Evolutionary conservation across 805 yeast genomes (phyloP), one percentile per base, ranked within the genome.

Genomic region (Phaffomyces opuntiae): DNA sequence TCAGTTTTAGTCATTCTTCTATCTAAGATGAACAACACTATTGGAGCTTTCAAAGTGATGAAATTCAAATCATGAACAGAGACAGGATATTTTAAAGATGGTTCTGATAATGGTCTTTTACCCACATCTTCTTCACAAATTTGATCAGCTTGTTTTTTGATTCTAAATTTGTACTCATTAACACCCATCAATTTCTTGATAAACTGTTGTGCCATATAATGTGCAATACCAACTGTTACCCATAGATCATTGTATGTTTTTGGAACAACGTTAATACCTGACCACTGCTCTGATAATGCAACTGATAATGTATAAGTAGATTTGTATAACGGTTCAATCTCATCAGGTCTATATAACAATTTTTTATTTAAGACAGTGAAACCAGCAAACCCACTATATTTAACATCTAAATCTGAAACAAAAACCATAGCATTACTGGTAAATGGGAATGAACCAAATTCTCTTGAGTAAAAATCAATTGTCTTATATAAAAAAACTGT

Each of bases 1-100:
- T 95, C 98, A 1, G 97, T 88, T 60, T 93, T 93, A 1, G 96
- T 90, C 96, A 93, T 88, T 51, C 99, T 73, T 40, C 87, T 76
- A 60, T 93, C 97, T 27, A 93, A 68, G 36, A 91, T 89, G 56
- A 78, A 84, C 40, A 93, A 61, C 1, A 93, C 90, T 43, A 90
- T 68, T 0, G 98, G 96, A 0, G 96, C 82, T 57, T 93, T 93
- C 40, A 91, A 66, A 38, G 74, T 73, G 19, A 91, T 64, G 55
- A 91, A 91, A 0, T 70, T 73, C 7, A 91, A 63, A 54, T 87
- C 95, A 17, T 67, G 65, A 14, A 73, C 78, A 11, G 67, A 59
- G 5, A 89, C 63, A 0, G 96, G 96, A 50, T 73, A 83, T 31
- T 77, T 63, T 48, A 81, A 74, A 36, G 73, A 71, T 32, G 88